Conservation (phyloP, 2,329 filamentous ascomycete species). For the Talaromyces sp. region DNA sequence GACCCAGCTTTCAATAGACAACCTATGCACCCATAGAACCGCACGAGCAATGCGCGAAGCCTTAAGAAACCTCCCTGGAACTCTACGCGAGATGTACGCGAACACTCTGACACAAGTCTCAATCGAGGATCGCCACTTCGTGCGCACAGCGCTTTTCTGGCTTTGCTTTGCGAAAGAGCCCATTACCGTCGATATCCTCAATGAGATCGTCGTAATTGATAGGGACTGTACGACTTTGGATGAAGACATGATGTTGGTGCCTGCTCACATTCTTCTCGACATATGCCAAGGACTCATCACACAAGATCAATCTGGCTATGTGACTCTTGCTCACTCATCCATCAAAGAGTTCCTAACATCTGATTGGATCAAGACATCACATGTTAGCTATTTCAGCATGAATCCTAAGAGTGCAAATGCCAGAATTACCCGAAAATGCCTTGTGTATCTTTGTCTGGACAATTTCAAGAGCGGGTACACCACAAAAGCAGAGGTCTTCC, state of each 20-base stretch:
- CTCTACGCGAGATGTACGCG: constrained; percentile 22
- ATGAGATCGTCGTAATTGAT: constrained; percentile 18
- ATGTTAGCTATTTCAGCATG: constrained; percentile 18
- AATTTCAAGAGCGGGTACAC: constrained; percentile 21
- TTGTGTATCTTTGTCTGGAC: constrained; percentile 20
- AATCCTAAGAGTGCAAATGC: constrained; percentile 15
- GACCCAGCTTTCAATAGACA: constrained; percentile 25
- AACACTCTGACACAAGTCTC: constrained; percentile 17
- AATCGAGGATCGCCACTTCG: constrained; percentile 13
- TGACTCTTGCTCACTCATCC: constrained; percentile 21
- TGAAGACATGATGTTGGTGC: constrained; percentile 25
- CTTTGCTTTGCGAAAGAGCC: constrained; percentile 10
- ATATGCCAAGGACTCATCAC: constrained; percentile 24
- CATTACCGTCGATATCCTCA: constrained; percentile 13
- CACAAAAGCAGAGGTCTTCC: background rate
- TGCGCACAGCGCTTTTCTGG: constrained; percentile 22
- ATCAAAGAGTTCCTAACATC: constrained; percentile 23
- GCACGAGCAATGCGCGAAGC: constrained; percentile 20
- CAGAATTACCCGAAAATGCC: constrained; percentile 20
- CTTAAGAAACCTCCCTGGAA: constrained; percentile 15
- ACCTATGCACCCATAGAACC: constrained; percentile 19
- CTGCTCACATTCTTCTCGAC: constrained; percentile 18
- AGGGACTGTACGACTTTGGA: constrained; percentile 13
- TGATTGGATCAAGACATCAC: constrained; percentile 21
- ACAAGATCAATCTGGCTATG: constrained; percentile 10